Percentiles rank a stretch among this genome's conserved stretches.
Conservation (phyloP, 2,329 filamentous ascomycete genomes). For the Diaporthe sp. region DNA sequence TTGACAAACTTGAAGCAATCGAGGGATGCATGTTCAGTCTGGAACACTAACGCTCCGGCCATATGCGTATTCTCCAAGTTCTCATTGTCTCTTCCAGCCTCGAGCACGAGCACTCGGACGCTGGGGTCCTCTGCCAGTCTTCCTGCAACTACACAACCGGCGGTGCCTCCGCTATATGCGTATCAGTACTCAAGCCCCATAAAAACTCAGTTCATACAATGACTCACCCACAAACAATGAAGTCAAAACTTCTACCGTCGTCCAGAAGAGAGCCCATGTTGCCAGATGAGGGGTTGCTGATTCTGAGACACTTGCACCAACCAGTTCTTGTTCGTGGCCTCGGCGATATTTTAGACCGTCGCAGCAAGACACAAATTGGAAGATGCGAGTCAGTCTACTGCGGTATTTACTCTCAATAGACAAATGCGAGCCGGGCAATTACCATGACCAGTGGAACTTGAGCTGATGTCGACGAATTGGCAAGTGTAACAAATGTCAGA, state of each 20-base stretch:
- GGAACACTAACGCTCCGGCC: background rate
- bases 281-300: conserved; percentile 6
- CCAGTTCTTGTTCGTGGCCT: background rate
- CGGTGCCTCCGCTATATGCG: conserved; percentile 55
- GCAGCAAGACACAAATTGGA: background rate
- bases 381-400: background rate
- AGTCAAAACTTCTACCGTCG: conserved; percentile 3
- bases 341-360: background rate
- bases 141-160: conserved; percentile 61
- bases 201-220: background rate
- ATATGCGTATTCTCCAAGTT: conserved; percentile 37
- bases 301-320: conserved; percentile 7
- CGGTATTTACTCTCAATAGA: background rate
- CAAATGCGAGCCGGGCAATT: background rate
- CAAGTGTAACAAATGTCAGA: background rate
- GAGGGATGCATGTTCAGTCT: background rate
- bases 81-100: conserved; percentile 50
- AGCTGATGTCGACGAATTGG: background rate
- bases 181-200: background rate
- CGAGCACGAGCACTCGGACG: conserved; percentile 54
- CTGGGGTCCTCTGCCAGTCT: conserved; percentile 55
- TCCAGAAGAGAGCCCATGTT: conserved; percentile 11
- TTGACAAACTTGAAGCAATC: too few species aligned
- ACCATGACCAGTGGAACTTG: background rate
- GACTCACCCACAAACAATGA: conserved; percentile 23